Conservation (phyloP, 176 grass and related monocot genomes). For the bread wheat (Triticum aestivum) region IWGSC_CS_RefSeq_v2.1 NC_057814.1:71513249-71513748, state of each 20-base stretch:
- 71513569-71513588: neutral
- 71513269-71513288: too few relatives aligned
- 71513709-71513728: neutral
- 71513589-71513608: neutral
- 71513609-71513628: neutral
- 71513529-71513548: neutral
- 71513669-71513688: neutral
- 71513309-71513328: too few relatives aligned
- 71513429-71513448: neutral
- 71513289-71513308: too few relatives aligned
- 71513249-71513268: too few relatives aligned
- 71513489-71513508: neutral
- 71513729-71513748: neutral
- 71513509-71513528: neutral
- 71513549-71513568: neutral
- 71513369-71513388: too few relatives aligned
- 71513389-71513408: too few relatives aligned
- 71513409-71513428: too few relatives aligned
- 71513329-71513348: too few relatives aligned
- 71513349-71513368: too few relatives aligned
- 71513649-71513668: neutral
- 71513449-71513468: neutral
- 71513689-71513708: neutral
- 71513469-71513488: neutral
- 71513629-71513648: neutral